Evolutionary conservation across 2,329 filamentous ascomycete genomes (phyloP).

Genomic region (Ustulina deusta): DNA sequence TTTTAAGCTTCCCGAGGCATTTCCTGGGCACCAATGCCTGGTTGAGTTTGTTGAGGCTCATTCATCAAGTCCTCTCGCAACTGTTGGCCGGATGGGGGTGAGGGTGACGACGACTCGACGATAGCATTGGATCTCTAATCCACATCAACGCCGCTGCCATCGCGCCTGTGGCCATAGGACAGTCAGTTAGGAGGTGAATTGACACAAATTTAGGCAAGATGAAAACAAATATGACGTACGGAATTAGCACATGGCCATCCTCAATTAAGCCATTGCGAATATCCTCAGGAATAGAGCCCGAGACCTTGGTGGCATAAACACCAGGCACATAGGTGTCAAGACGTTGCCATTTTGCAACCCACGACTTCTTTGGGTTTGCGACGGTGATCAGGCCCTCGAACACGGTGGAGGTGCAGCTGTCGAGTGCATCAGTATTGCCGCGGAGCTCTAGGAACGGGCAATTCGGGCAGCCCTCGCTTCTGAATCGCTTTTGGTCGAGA

Average conservation of each 20-base stretch:
- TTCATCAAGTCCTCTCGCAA: neutral
- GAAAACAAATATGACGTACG: slow-evolving; percentile 63
- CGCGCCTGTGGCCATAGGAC: slow-evolving; percentile 30
- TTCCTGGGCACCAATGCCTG: neutral
- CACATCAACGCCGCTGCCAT: slow-evolving; percentile 39
- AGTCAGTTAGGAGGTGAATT: slow-evolving; percentile 10
- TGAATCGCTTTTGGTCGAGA: slow-evolving; percentile 74
- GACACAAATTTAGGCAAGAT: neutral
- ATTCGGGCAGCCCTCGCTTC: slow-evolving; percentile 90
- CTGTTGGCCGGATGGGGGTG: neutral
- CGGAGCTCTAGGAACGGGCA: slow-evolving; percentile 91
- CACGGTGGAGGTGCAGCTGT: slow-evolving; percentile 94
- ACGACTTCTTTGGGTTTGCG: slow-evolving; percentile 83
- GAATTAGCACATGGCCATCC: slow-evolving; percentile 73
- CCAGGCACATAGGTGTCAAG: slow-evolving; percentile 89
- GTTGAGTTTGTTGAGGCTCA: neutral
- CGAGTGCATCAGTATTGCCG: slow-evolving; percentile 82
- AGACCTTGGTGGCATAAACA: slow-evolving; percentile 95
- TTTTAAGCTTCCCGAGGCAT: too few relatives aligned
- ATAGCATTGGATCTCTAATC: slow-evolving; percentile 31
- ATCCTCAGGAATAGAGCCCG: slow-evolving; percentile 79
- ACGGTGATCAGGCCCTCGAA: slow-evolving; percentile 93
- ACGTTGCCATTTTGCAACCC: slow-evolving; percentile 97
- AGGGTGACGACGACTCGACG: neutral
- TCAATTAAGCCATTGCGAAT: slow-evolving; percentile 71